A percentile compares a stretch with the other conserved stretches of the same genome.
Evolutionary conservation across 768 basidiomycete species (phyloP).

Genomic region (Boletus rex-veris): DNA sequence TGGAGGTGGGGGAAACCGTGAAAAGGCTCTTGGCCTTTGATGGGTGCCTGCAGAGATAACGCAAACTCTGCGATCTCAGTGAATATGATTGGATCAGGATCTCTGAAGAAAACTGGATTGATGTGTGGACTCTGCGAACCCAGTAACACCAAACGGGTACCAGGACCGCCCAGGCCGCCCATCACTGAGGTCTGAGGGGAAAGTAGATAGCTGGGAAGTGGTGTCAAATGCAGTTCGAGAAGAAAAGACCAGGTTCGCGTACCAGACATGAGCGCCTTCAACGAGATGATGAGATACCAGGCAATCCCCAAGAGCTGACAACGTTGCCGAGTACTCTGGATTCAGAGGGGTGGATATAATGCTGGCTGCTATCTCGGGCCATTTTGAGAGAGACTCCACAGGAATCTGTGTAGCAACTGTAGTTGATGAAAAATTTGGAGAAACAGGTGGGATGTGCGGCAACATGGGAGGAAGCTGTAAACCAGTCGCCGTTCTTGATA

Average conservation of each 20-base stretch:
- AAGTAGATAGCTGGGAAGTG: conserved; percentile 66
- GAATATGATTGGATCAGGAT: conserved; percentile 75
- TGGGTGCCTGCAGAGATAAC: conserved; percentile 61
- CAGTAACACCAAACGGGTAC: conserved; percentile 66
- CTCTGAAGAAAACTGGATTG: conserved; percentile 51
- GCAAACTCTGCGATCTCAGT: conserved; percentile 94
- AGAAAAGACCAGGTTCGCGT: conserved; percentile 9
- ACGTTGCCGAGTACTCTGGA: conserved; percentile 64
- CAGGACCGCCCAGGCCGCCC: conserved; percentile 63
- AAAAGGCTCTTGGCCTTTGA: conserved; percentile 86
- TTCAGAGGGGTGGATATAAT: conserved; percentile 69
- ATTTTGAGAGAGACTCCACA: conserved; percentile 61
- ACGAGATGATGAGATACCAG: conserved; percentile 67
- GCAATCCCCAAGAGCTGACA: conserved; percentile 84
- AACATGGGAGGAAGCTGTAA: conserved; percentile 38
- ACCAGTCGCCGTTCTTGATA: conserved; percentile 39
- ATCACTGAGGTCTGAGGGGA: conserved; percentile 77
- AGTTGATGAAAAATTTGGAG: conserved; percentile 57
- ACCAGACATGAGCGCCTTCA: conserved; percentile 94
- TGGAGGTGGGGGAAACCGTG: conserved; percentile 82
- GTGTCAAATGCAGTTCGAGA: conserved; percentile 1
- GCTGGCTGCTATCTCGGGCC: conserved; percentile 86
- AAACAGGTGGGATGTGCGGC: conserved; percentile 51
- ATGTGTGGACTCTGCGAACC: conserved; percentile 61
- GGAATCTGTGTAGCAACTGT: conserved; percentile 48